Conservation (phyloP, 148 eudicot species). For the Vaccinium corymbosum region DNA sequence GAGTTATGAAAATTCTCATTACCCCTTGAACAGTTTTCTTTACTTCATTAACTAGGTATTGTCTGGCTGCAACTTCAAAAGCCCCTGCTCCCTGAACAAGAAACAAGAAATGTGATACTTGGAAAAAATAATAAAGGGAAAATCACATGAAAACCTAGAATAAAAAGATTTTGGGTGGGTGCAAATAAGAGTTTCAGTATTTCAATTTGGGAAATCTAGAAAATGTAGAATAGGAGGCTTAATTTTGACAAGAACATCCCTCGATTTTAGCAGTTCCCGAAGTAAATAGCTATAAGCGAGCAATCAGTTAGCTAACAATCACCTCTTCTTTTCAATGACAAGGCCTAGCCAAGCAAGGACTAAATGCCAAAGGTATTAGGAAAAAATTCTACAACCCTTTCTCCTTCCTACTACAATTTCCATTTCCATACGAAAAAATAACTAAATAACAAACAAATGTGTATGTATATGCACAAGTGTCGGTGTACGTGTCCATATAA, state of each 20-base stretch:
- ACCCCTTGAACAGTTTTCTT: conserved; percentile 98
- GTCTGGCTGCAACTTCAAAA: conserved; percentile 97
- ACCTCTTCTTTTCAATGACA: background rate
- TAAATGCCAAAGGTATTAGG: background rate
- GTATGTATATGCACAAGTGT: background rate
- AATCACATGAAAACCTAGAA: background rate
- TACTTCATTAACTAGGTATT: conserved; percentile 75
- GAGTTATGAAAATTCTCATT: conserved; percentile 4
- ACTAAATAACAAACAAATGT: background rate
- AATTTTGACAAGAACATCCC: background rate
- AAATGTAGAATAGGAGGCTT: background rate
- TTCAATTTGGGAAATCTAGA: background rate
- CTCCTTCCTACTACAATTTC: background rate
- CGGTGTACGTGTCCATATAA: background rate
- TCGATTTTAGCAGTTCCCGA: background rate
- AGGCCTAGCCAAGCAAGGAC: conserved; percentile 4
- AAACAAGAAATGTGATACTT: conserved; percentile 10
- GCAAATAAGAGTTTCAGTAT: background rate
- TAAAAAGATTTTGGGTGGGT: background rate
- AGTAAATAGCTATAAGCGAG: background rate
- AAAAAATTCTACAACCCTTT: background rate
- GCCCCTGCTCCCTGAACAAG: conserved; percentile 90
- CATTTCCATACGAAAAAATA: background rate
- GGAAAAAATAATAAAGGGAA: background rate
- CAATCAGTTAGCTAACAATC: background rate